phyloP scores from a whole-genome alignment of 2,329 filamentous ascomycete species.

The Cladophialophora psammophila region DNA sequence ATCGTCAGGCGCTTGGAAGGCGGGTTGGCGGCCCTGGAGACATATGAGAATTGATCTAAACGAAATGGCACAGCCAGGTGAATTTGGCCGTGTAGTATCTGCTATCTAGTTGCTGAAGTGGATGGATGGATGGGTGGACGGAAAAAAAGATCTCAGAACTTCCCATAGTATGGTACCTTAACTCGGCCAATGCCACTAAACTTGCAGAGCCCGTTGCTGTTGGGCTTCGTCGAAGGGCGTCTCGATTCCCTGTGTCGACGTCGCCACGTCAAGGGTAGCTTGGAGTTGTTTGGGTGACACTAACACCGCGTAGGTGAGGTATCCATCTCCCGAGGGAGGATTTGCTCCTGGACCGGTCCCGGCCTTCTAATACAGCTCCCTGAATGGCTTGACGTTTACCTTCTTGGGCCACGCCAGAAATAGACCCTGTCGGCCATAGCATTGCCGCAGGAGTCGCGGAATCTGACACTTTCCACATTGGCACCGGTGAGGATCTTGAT shows the following conservation, averaged over 20 bases:
- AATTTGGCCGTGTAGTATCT: too few relatives aligned
- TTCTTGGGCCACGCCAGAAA: conserved; percentile 44
- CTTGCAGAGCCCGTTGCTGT: not conserved
- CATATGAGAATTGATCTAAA: conserved; percentile 23
- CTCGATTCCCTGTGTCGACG: not conserved
- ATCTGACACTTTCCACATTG: conserved; percentile 54
- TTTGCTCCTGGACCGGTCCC: conserved; percentile 18
- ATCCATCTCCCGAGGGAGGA: conserved; percentile 21
- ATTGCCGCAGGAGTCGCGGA: conserved; percentile 44
- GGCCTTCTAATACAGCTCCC: conserved; percentile 18
- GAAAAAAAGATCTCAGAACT: too few relatives aligned
- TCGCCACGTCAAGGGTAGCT: conserved; percentile 10
- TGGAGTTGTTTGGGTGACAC: conserved; percentile 18
- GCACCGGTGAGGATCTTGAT: conserved; percentile 56
- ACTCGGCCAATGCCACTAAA: too few relatives aligned
- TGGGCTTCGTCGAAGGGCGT: conserved; percentile 2
- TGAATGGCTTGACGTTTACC: conserved; percentile 35
- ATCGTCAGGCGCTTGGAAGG: conserved; percentile 15
- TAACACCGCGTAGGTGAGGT: conserved; percentile 18
- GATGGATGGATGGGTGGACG: not conserved
- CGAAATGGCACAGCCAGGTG: too few relatives aligned
- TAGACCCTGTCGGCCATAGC: conserved; percentile 55
- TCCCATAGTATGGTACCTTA: too few relatives aligned
- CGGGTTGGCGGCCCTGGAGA: conserved; percentile 23
- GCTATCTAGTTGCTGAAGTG: not conserved